Base-by-base conservation (phyloP, 495 filamentous ascomycete species). In the Podospora appendiculata region DNA sequence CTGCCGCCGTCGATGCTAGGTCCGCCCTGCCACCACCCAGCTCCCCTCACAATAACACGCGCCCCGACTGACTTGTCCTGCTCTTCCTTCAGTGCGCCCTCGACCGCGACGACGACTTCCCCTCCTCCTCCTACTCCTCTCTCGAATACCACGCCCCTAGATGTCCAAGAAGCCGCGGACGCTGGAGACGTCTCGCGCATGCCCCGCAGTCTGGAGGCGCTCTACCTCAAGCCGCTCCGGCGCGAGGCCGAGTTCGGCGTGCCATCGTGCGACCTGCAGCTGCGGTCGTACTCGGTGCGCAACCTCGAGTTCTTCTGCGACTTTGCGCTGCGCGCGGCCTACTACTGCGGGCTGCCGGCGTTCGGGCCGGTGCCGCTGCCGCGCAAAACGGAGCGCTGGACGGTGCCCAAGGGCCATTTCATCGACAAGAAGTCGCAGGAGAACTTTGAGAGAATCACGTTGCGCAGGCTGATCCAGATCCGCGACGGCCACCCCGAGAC, bases 401-500 rank as follows among this genome's bases (percentile, higher is more conserved):
- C 93, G 46, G 91, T 98, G 11, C 92, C 91, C 25, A 81, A 80
- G 63, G 83, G 80, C 57, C 86, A 86, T 65, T 98, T 98, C 75
- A 84, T 96, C 51, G 84, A 87, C 77, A 98, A 98, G 74, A 98
- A 97, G 74, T 86, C 81, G 52, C 90, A 98, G 69, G 94, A 98
- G 72, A 98, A 98, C 66, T 98, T 92, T 62, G 91, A 96, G 74
- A 79, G 93, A 14, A 84, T 90, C 49, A 98, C 93, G 14, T 66
- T 90, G 53, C 81, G 93, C 47, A 76, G 93, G 19, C 65, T 96
- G 57, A 89, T 98, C 47, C 90, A 96, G 73, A 90, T 98, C 64
- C 84, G 89, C 61, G 93, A 97, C 69, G 94, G 90, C 7, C 78
- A 95, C 67, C 83, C 89, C 11, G 89, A 96, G 68, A 82, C 79